Base-by-base conservation (phyloP, 805 yeast species). In the Metschnikowia kunwiensis region DNA sequence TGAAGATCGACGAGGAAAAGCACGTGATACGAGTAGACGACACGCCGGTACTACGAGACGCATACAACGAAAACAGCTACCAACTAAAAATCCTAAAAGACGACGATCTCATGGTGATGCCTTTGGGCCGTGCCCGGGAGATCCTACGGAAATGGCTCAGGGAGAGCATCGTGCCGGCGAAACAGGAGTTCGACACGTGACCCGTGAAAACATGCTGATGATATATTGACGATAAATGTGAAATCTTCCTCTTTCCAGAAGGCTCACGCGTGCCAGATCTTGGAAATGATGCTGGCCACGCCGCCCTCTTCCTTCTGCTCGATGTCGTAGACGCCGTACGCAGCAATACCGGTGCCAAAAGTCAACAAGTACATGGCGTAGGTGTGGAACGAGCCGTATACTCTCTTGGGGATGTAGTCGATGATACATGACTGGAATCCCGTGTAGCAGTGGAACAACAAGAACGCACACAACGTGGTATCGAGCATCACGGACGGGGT, bases 351-450 rank as follows among this genome's bases (percentile, higher is more conserved):
- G 16, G 86, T 70, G 30, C 93, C 91, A 17, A 78, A 57, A 24
- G 78, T 68, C 54, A 85, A 68, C 31, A 79, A 53, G 48, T 72
- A 70, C 74, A 75, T 75, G 38, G 86, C 84, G 41, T 58, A 59
- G 40, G 65, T 70, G 61, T 82, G 86, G 72, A 75, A 72, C 22
- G 68, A 46, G 11, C 89, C 88, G 52, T 74, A 85, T 23, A 79
- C 85, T 65, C 91, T 75, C 55, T 66, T 65, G 34, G 91, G 93
- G 36, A 85, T 80, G 63, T 83, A 82, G 60, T 85, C 93, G 38
- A 75, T 74, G 50, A 85, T 84, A 69, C 93, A 82, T 27, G 86
- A 70, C 53, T 78, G 80, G 68, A 83, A 78, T 3, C 93, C 94
- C 32, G 77, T 77, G 57, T 75, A 77, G 38, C 79, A 71, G 58